Percentiles rank a stretch among this genome's conserved stretches.
These are phyloP conservation scores for Gossypium davidsonii DNA, from an alignment of 441 rosid species.

Conservation along the genomic window DNA sequence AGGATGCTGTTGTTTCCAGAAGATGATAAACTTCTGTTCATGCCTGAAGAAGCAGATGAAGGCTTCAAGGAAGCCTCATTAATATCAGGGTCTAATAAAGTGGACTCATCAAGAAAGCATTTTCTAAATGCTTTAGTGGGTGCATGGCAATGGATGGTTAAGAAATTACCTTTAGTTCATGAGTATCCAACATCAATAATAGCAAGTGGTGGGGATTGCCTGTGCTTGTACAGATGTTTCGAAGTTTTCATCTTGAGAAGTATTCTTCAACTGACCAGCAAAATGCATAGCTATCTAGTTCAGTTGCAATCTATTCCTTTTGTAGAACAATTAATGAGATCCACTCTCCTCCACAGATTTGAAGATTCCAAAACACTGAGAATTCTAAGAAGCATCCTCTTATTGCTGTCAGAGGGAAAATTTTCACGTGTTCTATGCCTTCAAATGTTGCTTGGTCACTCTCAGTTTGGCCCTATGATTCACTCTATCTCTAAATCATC, in stretches of 20 bases:
- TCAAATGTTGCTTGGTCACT: constrained; percentile 72
- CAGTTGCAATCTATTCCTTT: constrained; percentile 57
- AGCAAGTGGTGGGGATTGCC: constrained; percentile 27
- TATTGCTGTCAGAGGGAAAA: constrained; percentile 48
- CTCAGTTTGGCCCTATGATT: constrained; percentile 67
- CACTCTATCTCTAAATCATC: constrained; percentile 34
- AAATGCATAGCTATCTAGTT: constrained; percentile 50
- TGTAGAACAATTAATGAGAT: constrained; percentile 59
- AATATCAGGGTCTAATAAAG: constrained; percentile 29
- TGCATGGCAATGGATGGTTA: constrained; percentile 62
- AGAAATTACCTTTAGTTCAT: constrained; percentile 35
- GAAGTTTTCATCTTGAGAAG: constrained; percentile 66
- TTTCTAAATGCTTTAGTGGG: constrained; percentile 49
- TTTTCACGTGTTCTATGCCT: constrained; percentile 49
- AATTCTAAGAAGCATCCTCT: constrained; percentile 42
- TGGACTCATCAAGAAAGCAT: constrained; percentile 35
- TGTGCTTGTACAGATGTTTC: constrained; percentile 49
- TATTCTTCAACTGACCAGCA: constrained; percentile 39
- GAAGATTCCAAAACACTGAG: constrained; percentile 61
- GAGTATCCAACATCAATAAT: constrained; percentile 19
- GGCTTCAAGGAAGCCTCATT: constrained; percentile 24
- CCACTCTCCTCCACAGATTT: constrained; percentile 69
- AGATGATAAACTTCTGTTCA: constrained; percentile 22
- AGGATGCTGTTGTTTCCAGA: constrained; percentile 55
- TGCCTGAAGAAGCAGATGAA: constrained; percentile 28